Evolutionary conservation across 257 asterid genomes (phyloP), one percentile per base, ranked within the genome.

Genomic region (Eustoma russellianum): DNA sequence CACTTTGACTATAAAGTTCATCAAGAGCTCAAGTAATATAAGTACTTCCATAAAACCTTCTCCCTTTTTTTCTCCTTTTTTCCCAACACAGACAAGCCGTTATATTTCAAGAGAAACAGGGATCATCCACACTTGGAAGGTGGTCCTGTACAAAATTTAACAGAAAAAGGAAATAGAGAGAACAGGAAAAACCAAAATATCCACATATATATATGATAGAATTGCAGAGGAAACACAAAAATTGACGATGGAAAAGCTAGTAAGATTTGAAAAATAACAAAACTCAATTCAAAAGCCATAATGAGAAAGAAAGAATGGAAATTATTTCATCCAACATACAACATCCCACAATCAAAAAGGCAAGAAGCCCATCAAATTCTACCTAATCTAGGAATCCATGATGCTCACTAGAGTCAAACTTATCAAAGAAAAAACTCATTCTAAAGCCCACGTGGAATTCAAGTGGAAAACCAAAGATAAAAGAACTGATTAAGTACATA

Each of bases 251-350:
- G 30, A 16, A 56, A 48, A 48, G 13, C n/a, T 9, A 33, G 14
- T 13, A 38, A 52, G 47, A 28, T 33, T 24, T 13, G 52, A 1
- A 41, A 46, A 14, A 17, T 3, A 13, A 12, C 55, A 48, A 56
- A 16, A 5, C 63, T 60, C 47, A 41, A 56, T 41, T 46, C 17
- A 19, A 13, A 48, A 46, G 34, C 41, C 53, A 66, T n/a, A 18
- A 55, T 67, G 52, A 56, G 46, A 16, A 77, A 53, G 66, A 64
- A 69, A 65, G 67, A 73, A 53, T 65, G 64, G 67, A 62, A 55
- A 64, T 56, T 52, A 59, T 17, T 57, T 60, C 30, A 66, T 68
- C 61, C 60, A 50, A 49, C 12, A 57, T 17, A 53, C 33, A 53
- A 30, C 5, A 38, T 11, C 43, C 43, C 43, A 38, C 9, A 8